Evolutionary conservation across 2,329 filamentous ascomycete species (phyloP).

Genomic region (Escovopsis weberi): DNA sequence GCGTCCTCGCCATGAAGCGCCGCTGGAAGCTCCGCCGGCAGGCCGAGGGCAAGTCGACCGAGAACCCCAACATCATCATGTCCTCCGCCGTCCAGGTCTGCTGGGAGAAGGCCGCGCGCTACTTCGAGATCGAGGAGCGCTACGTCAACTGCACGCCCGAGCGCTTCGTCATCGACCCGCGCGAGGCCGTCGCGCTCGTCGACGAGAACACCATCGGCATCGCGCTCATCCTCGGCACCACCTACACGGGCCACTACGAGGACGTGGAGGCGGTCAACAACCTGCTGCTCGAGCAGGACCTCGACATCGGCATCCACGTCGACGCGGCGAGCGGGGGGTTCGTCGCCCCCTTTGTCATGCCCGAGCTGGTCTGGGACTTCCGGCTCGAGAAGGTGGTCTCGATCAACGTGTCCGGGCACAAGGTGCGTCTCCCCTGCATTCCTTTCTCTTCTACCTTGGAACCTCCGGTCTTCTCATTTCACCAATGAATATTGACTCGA

Average conservation of each 20-base stretch:
- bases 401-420: conserved; percentile 91
- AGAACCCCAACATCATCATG: conserved; percentile 87
- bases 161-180: conserved; percentile 49
- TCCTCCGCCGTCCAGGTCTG: conserved; percentile 91
- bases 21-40: conserved; percentile 79
- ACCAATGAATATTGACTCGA: too few relatives aligned
- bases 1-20: conserved; percentile 84
- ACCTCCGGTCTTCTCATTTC: too few relatives aligned
- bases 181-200: conserved; percentile 43
- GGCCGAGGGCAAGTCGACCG: conserved; percentile 66
- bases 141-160: conserved; percentile 50
- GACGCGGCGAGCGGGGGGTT: conserved; percentile 89
- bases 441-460: conserved; percentile 16
- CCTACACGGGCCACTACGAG: conserved; percentile 92
- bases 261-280: conserved; percentile 89
- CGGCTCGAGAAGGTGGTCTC: conserved; percentile 75
- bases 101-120: conserved; percentile 85
- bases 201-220: conserved; percentile 77
- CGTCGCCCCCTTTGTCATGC: conserved; percentile 80
- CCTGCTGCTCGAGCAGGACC: conserved; percentile 55
- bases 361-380: conserved; percentile 83
- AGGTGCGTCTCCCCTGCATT: conserved; percentile 42
- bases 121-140: conserved; percentile 89
- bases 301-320: conserved; percentile 83
- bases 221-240: conserved; percentile 79